These are phyloP conservation scores for Telopea speciosissima DNA, from an alignment of 177 flowering plant genomes.

Conservation along the genomic window DNA sequence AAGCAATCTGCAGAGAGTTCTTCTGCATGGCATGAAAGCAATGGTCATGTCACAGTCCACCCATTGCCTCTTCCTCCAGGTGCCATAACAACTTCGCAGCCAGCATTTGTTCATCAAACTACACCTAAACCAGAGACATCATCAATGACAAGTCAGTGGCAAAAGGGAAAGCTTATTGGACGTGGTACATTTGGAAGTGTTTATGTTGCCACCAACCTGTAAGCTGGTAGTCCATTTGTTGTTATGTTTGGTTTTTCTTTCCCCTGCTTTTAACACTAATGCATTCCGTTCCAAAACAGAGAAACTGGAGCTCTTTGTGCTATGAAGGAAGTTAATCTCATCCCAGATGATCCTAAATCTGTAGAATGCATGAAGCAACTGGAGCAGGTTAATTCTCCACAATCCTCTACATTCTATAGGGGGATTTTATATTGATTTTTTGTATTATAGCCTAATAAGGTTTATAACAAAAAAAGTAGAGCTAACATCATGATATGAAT, in stretches of 20 bases:
- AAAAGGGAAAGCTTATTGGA: slow-evolving; percentile 92
- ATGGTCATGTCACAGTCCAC: slow-evolving; percentile 39
- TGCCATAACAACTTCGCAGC: slow-evolving; percentile 29
- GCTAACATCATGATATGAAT: not conserved
- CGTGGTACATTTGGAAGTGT: slow-evolving; percentile 99
- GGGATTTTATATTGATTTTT: not conserved
- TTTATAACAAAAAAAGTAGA: not conserved
- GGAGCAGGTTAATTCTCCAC: slow-evolving; percentile 58
- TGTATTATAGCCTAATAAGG: not conserved
- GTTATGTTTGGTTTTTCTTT: slow-evolving; percentile 9
- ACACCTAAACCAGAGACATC: slow-evolving; percentile 33
- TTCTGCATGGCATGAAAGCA: slow-evolving; percentile 32
- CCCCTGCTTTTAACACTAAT: not conserved
- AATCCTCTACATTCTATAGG: not conserved
- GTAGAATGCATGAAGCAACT: slow-evolving; percentile 76
- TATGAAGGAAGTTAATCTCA: slow-evolving; percentile 88
- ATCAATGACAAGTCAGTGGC: slow-evolving; percentile 57
- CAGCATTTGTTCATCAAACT: slow-evolving; percentile 30
- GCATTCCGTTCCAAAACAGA: slow-evolving; percentile 29
- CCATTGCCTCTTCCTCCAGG: slow-evolving; percentile 93
- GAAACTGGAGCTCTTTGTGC: slow-evolving; percentile 97
- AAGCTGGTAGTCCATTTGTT: slow-evolving; percentile 8
- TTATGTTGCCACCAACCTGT: slow-evolving; percentile 82
- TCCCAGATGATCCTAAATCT: slow-evolving; percentile 89
- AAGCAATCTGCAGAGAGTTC: slow-evolving; percentile 31